These are phyloP conservation scores for Gymnopus androsaceus DNA, from an alignment of 1,284 basidiomycete genomes.

Conservation along the genomic window DNA sequence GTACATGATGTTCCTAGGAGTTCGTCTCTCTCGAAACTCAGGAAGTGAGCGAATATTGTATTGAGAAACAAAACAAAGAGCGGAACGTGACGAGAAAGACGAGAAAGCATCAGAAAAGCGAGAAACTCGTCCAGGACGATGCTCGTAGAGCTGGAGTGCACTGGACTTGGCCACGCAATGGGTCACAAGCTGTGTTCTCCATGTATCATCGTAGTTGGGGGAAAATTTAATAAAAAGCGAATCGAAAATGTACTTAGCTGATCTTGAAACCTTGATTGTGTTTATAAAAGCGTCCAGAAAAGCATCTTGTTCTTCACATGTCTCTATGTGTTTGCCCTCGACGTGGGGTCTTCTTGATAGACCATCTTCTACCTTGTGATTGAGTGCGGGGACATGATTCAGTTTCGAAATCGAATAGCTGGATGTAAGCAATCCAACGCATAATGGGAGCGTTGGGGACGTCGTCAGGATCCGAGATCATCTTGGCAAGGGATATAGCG, in stretches of 20 bases:
- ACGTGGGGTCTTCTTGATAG: slow-evolving; percentile 25
- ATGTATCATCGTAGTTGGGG: no score
- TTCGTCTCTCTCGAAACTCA: neutral
- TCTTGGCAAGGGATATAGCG: slow-evolving; percentile 35
- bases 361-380: slow-evolving; percentile 30
- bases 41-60: no score
- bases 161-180: no score
- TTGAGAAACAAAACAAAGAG: no score
- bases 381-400: slow-evolving; percentile 31
- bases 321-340: slow-evolving; percentile 19
- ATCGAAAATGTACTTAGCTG: neutral
- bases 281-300: slow-evolving; percentile 19
- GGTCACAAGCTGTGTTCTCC: no score
- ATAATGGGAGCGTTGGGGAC: slow-evolving; percentile 36
- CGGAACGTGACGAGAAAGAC: no score
- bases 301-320: slow-evolving; percentile 22
- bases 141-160: no score
- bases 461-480: slow-evolving; percentile 35
- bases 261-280: neutral
- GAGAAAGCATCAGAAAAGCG: no score
- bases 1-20: neutral
- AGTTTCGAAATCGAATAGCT: slow-evolving; percentile 34
- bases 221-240: neutral
- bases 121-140: no score
- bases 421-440: slow-evolving; percentile 35